A percentile compares a stretch with the other conserved stretches of the same genome.
Evolutionary conservation across 306 rosid species (phyloP).

Genomic region (Malus sieversii): DNA sequence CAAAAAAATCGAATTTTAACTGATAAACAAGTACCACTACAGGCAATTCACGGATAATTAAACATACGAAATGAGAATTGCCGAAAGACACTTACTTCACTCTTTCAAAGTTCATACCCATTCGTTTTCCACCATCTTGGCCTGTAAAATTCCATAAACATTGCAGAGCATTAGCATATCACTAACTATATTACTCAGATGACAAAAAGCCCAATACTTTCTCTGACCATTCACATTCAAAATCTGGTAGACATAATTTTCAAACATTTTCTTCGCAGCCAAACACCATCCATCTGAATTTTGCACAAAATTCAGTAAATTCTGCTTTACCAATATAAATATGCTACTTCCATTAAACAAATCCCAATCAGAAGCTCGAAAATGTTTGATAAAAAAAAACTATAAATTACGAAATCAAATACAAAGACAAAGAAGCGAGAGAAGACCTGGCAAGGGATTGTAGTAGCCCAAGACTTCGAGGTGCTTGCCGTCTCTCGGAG

Average conservation of each 20-base stretch:
- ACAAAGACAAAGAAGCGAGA: neutral
- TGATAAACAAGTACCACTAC: too few species aligned
- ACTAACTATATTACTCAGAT: neutral
- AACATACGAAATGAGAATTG: neutral
- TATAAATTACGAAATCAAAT: neutral
- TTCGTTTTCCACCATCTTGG: conserved; percentile 82
- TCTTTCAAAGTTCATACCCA: conserved; percentile 87
- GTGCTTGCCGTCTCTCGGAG: conserved; percentile 89
- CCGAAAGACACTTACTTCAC: conserved; percentile 57
- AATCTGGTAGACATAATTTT: neutral
- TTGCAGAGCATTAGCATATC: conserved; percentile 3
- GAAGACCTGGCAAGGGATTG: conserved; percentile 78
- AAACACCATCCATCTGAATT: neutral
- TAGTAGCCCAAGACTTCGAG: conserved; percentile 86
- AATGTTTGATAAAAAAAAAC: neutral
- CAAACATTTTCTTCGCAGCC: neutral
- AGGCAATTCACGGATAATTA: too few species aligned
- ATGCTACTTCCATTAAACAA: neutral
- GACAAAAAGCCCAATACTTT: neutral
- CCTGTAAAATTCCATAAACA: conserved; percentile 37
- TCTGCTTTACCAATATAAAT: neutral
- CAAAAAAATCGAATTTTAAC: too few species aligned
- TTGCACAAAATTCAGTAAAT: neutral
- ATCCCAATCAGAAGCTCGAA: neutral
- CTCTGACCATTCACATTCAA: neutral